Evolutionary conservation across 331 rosid species (phyloP).

Genomic region (Quercus phellos): DNA sequence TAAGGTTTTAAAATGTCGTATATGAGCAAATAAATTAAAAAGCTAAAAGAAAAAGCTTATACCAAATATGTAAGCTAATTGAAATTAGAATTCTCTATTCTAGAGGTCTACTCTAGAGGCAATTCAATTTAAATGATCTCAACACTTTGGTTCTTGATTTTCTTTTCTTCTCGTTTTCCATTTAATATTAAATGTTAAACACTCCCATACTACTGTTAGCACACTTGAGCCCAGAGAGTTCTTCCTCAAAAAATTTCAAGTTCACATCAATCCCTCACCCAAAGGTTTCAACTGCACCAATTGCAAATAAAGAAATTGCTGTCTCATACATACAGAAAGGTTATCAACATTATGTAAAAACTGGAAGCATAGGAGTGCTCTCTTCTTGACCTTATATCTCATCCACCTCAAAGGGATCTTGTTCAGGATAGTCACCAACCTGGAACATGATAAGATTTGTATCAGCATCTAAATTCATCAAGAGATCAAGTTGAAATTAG

Average conservation of each 20-base stretch:
- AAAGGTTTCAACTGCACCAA: not conserved
- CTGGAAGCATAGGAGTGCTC: not conserved
- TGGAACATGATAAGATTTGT: constrained; percentile 21
- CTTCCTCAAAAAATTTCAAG: not conserved
- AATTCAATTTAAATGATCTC: not conserved
- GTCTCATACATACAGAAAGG: not conserved
- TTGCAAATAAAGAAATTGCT: not conserved
- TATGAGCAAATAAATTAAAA: too few species aligned
- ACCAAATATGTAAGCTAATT: too few species aligned
- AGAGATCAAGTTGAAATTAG: not conserved
- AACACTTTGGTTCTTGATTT: not conserved
- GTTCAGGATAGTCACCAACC: constrained; percentile 92
- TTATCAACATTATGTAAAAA: not conserved
- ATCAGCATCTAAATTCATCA: constrained; percentile 3
- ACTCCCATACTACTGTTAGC: not conserved
- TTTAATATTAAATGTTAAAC: not conserved
- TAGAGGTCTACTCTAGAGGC: too few species aligned
- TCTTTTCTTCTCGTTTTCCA: not conserved
- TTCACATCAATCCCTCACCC: not conserved
- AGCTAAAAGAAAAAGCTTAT: too few species aligned
- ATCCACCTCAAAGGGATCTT: constrained; percentile 79
- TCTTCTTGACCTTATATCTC: constrained; percentile 52
- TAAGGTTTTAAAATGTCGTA: too few species aligned
- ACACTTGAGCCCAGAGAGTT: not conserved
- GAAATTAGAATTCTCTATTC: too few species aligned